These are phyloP conservation scores for Solanum lycopersicoides DNA, from an alignment of 257 asterid species.

Conservation along the genomic window DNA sequence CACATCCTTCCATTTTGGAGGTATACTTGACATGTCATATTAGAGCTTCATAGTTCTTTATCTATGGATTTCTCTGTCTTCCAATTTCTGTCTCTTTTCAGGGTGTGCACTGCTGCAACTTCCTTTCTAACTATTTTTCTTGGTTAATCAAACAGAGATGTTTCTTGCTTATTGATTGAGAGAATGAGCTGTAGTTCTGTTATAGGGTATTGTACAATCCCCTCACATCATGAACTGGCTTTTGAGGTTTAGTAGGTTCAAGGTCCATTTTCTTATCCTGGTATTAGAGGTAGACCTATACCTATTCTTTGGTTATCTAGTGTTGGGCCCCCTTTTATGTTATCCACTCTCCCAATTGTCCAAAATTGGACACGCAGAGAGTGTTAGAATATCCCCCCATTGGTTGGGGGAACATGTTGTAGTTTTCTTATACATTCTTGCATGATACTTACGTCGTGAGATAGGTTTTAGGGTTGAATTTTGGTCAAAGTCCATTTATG, in stretches of 20 bases:
- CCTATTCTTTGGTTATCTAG: background rate
- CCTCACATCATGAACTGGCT: background rate
- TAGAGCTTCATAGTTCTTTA: conserved; percentile 6
- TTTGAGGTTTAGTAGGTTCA: background rate
- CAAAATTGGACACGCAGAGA: background rate
- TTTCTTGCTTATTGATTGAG: background rate
- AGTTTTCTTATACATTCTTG: background rate
- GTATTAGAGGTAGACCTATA: background rate
- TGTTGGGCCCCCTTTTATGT: background rate
- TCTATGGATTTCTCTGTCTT: background rate
- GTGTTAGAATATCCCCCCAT: background rate
- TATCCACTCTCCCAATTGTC: background rate
- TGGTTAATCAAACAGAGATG: background rate
- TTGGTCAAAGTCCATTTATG: background rate
- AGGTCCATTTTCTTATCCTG: background rate
- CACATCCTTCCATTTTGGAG: conserved; percentile 69
- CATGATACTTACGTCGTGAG: background rate
- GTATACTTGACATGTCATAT: conserved; percentile 23
- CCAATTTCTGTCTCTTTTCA: background rate
- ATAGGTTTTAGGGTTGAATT: background rate
- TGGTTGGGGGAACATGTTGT: background rate
- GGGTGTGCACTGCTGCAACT: background rate
- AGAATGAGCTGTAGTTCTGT: background rate
- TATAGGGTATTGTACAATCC: background rate
- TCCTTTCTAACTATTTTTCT: background rate